Evolutionary conservation across 2,329 filamentous ascomycete genomes (phyloP).

Genomic region (Coniosporium tulheliwenetii): DNA sequence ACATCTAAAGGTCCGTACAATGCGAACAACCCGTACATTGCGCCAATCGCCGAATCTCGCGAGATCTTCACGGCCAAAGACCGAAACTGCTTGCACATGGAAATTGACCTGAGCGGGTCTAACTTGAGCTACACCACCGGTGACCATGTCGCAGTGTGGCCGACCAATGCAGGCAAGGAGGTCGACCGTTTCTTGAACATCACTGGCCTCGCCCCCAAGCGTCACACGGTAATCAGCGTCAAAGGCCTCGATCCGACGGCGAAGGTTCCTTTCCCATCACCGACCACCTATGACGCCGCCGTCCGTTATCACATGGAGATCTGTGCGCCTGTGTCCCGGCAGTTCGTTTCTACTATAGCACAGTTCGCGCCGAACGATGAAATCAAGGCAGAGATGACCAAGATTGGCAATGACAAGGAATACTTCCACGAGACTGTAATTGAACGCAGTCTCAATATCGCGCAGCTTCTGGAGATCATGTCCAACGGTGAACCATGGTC

Average conservation of each 20-base stretch:
- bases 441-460: slow-evolving; percentile 74
- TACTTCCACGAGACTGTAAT: slow-evolving; percentile 82
- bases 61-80: slow-evolving; percentile 83
- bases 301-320: slow-evolving; percentile 95
- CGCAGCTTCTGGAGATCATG: slow-evolving; percentile 62
- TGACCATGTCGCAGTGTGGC: slow-evolving; percentile 95
- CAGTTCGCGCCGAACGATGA: slow-evolving; percentile 78
- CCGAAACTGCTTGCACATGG: slow-evolving; percentile 91
- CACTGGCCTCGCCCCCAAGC: slow-evolving; percentile 61
- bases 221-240: slow-evolving; percentile 68
- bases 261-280: slow-evolving; percentile 93
- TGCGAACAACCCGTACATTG: slow-evolving; percentile 92
- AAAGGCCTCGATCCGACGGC: slow-evolving; percentile 89
- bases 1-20: slow-evolving; percentile 79
- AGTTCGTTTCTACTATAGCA: slow-evolving; percentile 76
- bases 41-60: slow-evolving; percentile 77
- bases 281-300: slow-evolving; percentile 89
- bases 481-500: slow-evolving; percentile 63
- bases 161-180: slow-evolving; percentile 82
- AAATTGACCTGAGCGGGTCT: slow-evolving; percentile 78
- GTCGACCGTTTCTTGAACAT: slow-evolving; percentile 79
- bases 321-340: slow-evolving; percentile 85
- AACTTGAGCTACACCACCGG: slow-evolving; percentile 90
- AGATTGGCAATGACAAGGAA: slow-evolving; percentile 83
- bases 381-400: slow-evolving; percentile 74